phyloP scores from a whole-genome alignment of 805 yeast species.

The Metschnikowia koreensis region DNA sequence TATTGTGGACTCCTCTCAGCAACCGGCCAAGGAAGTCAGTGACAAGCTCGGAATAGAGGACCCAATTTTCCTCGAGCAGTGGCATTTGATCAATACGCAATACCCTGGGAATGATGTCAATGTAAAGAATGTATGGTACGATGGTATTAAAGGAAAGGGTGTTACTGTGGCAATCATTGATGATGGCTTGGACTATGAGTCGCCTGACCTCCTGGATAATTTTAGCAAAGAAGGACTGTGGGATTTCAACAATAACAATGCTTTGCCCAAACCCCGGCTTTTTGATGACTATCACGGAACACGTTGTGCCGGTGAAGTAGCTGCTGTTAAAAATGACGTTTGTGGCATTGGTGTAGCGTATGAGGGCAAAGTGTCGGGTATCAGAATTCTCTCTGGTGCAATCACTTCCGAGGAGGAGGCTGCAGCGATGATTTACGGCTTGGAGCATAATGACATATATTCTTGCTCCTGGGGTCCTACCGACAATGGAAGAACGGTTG shows the following conservation, averaged over 20 bases:
- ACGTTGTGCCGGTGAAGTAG: conserved; percentile 96
- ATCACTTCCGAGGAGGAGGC: conserved; percentile 90
- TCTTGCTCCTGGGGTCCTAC: conserved; percentile 99
- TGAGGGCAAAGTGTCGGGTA: conserved; percentile 81
- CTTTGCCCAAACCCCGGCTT: conserved; percentile 77
- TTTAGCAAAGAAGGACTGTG: conserved; percentile 81
- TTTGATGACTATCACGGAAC: conserved; percentile 92
- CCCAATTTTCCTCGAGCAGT: conserved; percentile 80
- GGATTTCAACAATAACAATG: conserved; percentile 81
- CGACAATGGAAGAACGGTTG: conserved; percentile 85
- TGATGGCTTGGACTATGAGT: conserved; percentile 87
- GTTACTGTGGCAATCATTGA: conserved; percentile 87
- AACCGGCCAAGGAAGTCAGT: conserved; percentile 45
- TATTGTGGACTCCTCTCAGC: conserved; percentile 51
- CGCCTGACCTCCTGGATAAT: conserved; percentile 66
- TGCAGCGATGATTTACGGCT: conserved; percentile 73
- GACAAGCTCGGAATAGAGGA: conserved; percentile 65
- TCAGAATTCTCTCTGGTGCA: conserved; percentile 79
- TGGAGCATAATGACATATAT: conserved; percentile 86
- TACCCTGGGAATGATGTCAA: conserved; percentile 84
- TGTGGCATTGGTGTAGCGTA: conserved; percentile 99
- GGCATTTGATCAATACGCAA: conserved; percentile 83
- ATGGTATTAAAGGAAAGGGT: conserved; percentile 77
- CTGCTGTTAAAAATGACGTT: conserved; percentile 78
- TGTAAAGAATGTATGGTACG: conserved; percentile 80